These are phyloP conservation scores for Cryphonectria carpinicola DNA, from an alignment of 2,329 filamentous ascomycete genomes.

Conservation along the genomic window DNA sequence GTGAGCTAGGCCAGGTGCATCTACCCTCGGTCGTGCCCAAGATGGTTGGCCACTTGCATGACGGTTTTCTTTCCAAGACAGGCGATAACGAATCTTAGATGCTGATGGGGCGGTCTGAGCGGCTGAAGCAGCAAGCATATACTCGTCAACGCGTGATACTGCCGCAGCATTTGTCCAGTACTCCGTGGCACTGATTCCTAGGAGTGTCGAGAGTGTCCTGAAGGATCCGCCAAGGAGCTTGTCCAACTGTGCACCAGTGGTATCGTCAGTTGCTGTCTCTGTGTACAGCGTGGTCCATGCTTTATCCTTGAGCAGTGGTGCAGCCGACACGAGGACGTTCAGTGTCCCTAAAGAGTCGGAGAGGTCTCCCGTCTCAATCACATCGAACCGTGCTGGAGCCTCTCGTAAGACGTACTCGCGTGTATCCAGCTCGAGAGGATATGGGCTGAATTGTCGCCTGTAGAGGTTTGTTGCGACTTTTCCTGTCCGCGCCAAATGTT, in stretches of 20 bases:
- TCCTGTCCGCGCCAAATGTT: conserved; percentile 41
- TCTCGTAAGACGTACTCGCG: conserved; percentile 43
- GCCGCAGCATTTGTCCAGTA: conserved; percentile 54
- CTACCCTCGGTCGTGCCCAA: conserved; percentile 35
- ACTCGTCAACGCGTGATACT: conserved; percentile 45
- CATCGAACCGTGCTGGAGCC: conserved; percentile 53
- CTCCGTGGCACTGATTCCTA: conserved; percentile 55
- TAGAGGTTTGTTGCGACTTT: conserved; percentile 45
- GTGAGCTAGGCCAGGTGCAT: conserved; percentile 42
- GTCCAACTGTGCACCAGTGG: conserved; percentile 48
- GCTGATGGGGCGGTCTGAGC: conserved; percentile 23
- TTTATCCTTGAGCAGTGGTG: conserved; percentile 49
- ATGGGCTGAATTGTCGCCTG: conserved; percentile 44
- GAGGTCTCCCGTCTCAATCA: conserved; percentile 59
- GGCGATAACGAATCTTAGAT: conserved; percentile 33
- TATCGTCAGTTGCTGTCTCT: conserved; percentile 32
- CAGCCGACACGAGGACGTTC: conserved; percentile 50
- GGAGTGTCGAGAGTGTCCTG: conserved; percentile 50
- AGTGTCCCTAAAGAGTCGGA: conserved; percentile 48
- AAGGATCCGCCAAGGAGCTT: conserved; percentile 26
- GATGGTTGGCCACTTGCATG: conserved; percentile 28
- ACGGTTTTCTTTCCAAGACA: conserved; percentile 37
- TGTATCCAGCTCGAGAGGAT: conserved; percentile 47
- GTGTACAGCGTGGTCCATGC: conserved; percentile 51
- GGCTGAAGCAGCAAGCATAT: conserved; percentile 35